A percentile compares a stretch with the other conserved stretches of the same genome.
Conservation (phyloP, 2,329 filamentous ascomycete species). For the Cytospora leucostoma region DNA sequence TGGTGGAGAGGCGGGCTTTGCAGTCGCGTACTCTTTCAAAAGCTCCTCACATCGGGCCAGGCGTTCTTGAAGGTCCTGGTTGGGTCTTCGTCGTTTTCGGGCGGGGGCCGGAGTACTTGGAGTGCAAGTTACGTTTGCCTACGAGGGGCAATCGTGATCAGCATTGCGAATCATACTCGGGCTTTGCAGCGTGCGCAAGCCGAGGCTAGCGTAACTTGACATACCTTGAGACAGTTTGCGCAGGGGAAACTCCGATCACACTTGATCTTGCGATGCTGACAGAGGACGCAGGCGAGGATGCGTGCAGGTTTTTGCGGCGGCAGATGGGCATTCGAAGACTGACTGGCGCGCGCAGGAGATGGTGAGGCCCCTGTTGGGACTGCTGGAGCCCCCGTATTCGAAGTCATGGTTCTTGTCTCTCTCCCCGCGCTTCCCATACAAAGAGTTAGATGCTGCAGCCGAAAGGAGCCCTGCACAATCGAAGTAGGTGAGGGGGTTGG, state of each 20-base stretch:
- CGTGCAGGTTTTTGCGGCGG: slow-evolving; percentile 42
- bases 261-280: slow-evolving; percentile 64
- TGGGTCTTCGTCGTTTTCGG: slow-evolving; percentile 59
- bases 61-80: slow-evolving; percentile 63
- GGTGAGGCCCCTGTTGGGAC: slow-evolving; percentile 6
- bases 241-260: slow-evolving; percentile 62
- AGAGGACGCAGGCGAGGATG: slow-evolving; percentile 57
- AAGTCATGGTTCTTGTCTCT: not conserved
- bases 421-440: not conserved
- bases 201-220: slow-evolving; percentile 26
- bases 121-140: slow-evolving; percentile 62
- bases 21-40: slow-evolving; percentile 57
- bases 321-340: not conserved
- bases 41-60: slow-evolving; percentile 61
- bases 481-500: not conserved
- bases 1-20: slow-evolving; percentile 31
- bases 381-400: not conserved
- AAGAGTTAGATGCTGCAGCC: not conserved
- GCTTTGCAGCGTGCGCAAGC: not conserved
- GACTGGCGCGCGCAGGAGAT: not conserved
- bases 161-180: slow-evolving; percentile 8
- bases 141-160: not conserved
- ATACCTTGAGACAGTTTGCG: slow-evolving; percentile 61
- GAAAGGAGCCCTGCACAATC: not conserved
- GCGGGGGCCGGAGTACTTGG: slow-evolving; percentile 62